Evolutionary conservation across 305 asterid genomes (phyloP).

Genomic region (Withania somnifera): DNA sequence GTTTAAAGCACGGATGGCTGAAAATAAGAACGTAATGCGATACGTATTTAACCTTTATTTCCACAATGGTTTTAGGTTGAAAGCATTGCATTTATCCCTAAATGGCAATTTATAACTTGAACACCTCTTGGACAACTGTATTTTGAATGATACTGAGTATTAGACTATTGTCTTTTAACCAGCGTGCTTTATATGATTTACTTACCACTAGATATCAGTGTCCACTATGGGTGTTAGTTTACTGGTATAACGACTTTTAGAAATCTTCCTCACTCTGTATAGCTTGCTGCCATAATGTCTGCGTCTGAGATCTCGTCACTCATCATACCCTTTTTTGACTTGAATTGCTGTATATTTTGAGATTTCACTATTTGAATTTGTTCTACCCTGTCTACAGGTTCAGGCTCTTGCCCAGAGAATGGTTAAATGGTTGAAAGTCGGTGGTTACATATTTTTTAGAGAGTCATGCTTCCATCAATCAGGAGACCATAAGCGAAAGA

Average conservation of each 20-base stretch:
- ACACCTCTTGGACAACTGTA: background rate
- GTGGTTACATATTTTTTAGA: conserved; percentile 86
- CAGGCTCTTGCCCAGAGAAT: conserved; percentile 54
- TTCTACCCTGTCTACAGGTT: conserved; percentile 38
- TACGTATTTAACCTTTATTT: background rate
- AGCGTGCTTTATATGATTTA: background rate
- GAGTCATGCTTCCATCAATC: conserved; percentile 97
- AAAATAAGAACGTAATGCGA: no score
- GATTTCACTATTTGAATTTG: background rate
- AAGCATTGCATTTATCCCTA: background rate
- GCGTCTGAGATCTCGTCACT: background rate
- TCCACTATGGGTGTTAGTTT: background rate
- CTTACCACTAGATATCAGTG: background rate
- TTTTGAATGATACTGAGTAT: background rate
- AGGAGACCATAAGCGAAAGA: conserved; percentile 82
- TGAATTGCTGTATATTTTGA: background rate
- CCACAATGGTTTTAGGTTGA: background rate
- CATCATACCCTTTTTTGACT: background rate
- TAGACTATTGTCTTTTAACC: background rate
- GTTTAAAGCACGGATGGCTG: background rate
- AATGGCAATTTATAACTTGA: background rate
- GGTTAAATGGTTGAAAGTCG: conserved; percentile 87
- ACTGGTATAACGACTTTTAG: background rate
- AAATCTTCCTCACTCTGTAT: background rate
- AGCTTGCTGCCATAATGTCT: background rate